Evolutionary conservation across 441 rosid species (phyloP).

Genomic region (Aleurites moluccanus): DNA sequence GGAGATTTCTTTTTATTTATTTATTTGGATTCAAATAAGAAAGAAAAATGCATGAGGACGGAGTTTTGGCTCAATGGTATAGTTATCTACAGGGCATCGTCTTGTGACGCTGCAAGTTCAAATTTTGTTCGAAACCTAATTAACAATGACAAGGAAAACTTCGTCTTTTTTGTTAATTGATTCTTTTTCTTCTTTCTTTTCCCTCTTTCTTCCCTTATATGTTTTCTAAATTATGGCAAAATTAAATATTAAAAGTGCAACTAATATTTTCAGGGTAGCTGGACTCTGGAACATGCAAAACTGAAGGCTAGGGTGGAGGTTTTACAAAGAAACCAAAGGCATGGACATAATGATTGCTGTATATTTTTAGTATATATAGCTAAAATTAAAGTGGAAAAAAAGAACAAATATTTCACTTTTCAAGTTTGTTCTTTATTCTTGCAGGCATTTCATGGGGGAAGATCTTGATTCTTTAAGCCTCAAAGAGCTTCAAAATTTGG

Average conservation of each 20-base stretch:
- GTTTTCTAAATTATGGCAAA: neutral
- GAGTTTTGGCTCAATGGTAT: no score
- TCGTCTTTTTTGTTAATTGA: neutral
- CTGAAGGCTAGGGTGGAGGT: constrained; percentile 88
- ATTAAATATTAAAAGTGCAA: neutral
- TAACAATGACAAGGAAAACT: neutral
- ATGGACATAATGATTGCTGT: constrained; percentile 8
- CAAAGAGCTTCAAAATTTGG: constrained; percentile 84
- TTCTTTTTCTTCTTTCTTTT: neutral
- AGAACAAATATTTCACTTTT: neutral
- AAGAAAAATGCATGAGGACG: no score
- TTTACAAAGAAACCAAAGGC: constrained; percentile 80
- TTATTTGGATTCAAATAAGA: no score
- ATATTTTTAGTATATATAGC: neutral
- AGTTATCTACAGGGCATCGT: no score
- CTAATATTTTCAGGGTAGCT: constrained; percentile 49
- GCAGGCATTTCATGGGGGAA: constrained; percentile 86
- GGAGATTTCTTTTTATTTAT: no score
- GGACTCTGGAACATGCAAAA: constrained; percentile 85
- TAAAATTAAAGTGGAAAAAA: neutral
- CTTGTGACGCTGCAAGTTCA: no score
- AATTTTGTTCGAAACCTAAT: no score
- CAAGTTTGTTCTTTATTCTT: neutral
- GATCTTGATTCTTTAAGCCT: constrained; percentile 68
- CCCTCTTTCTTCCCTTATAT: neutral